Percentiles rank a stretch among this genome's conserved stretches.
These are phyloP conservation scores for Quercus lobata DNA, from an alignment of 331 rosid species.

Conservation along the genomic window DNA sequence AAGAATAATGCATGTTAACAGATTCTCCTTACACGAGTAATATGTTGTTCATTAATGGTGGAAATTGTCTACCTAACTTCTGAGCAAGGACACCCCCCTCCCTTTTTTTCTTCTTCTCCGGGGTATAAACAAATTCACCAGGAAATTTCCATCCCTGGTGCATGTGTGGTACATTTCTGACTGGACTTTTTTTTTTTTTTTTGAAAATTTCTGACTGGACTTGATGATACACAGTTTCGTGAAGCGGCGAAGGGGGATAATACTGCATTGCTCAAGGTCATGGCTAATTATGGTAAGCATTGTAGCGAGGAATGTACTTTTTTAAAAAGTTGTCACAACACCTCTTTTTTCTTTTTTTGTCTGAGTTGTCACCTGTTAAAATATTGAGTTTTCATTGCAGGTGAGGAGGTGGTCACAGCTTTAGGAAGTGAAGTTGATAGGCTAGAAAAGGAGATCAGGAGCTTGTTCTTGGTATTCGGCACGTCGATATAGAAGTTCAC, in stretches of 20 bases:
- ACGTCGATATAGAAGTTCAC: constrained; percentile 96
- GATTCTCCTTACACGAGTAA: background rate
- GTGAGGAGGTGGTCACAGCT: constrained; percentile 95
- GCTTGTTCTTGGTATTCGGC: constrained; percentile 91
- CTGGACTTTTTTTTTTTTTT: background rate
- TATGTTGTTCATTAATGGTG: background rate
- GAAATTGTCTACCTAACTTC: background rate
- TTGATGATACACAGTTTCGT: constrained; percentile 53
- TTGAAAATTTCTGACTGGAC: background rate
- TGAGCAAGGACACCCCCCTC: background rate
- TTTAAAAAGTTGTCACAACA: constrained; percentile 6
- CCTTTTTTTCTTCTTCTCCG: background rate
- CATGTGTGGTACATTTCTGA: background rate
- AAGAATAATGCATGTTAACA: no score
- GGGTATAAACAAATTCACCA: background rate
- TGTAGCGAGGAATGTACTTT: background rate
- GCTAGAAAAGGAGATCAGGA: constrained; percentile 84
- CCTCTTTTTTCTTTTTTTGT: background rate
- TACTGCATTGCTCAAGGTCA: constrained; percentile 49
- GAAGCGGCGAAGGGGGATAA: constrained; percentile 59
- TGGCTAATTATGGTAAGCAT: constrained; percentile 68
- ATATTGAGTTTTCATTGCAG: constrained; percentile 29
- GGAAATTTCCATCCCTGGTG: background rate
- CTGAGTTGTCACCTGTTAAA: background rate
- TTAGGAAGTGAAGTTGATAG: constrained; percentile 98